Evolutionary conservation across 805 yeast species (phyloP), one percentile per base, ranked within the genome.

Genomic region (Zygosaccharomyces pseudorouxii): DNA sequence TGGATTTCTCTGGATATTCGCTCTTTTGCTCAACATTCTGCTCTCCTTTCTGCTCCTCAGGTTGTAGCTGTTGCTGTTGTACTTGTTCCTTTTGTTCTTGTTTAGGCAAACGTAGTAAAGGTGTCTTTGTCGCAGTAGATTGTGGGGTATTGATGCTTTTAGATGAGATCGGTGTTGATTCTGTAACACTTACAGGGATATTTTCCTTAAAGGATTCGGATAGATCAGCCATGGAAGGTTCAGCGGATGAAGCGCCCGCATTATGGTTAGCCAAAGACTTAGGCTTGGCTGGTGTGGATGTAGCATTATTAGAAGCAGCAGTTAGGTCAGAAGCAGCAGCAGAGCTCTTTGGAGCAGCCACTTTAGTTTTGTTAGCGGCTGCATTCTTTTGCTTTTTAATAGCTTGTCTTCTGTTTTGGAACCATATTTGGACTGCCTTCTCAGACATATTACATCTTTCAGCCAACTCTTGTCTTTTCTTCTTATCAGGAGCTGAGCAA

Each of bases 401-500:
- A 31, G 90, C 77, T 69, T 92, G 97, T 67, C 99, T 80, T 67
- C 82, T 86, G 69, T 93, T 93, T 71, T 93, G 99, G 71, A 93
- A 93, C 99, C 99, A 93, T 54, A 92, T 89, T 71, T 93, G 99
- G 30, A 93, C 96, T 1, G 97, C 96, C 67, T 90, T 89, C 67
- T 90, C 97, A n/a, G 92, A 81, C 98, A 93, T 93, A 56, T 82
- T 82, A 36, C 93, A 95, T 55, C 74, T 79, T 27, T 71, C 67
- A 4, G 98, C 96, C 55, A 93, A 86, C 55, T 83, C 86, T 38
- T 79, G 74, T 57, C 98, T 80, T 62, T 84, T 76, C 39, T 76
- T 70, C 64, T 83, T 84, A 63, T 85, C 84, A 40, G 99, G 99
- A 43, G 95, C 88, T 38, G 81, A 73, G 51, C 95, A 89, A 42